Conservation (phyloP, 108 stramenopile species). For the Skeletonema grethae region DNA sequence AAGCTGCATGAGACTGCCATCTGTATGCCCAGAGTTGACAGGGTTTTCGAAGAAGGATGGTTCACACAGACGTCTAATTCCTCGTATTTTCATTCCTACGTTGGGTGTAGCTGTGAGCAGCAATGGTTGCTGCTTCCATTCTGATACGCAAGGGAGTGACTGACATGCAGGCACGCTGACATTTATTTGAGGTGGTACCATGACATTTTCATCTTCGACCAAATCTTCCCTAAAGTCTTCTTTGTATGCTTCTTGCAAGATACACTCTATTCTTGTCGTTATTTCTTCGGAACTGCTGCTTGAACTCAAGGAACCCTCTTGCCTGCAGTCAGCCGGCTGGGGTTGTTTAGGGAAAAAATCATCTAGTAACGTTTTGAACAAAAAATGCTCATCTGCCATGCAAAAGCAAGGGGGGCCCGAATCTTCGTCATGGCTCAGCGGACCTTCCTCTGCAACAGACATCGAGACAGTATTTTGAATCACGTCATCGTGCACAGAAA, state of each 20-base stretch:
- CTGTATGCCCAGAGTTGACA: not conserved
- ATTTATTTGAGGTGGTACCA: constrained; percentile 1
- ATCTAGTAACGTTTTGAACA: not conserved
- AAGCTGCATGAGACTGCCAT: constrained; percentile 17
- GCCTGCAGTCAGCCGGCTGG: not conserved
- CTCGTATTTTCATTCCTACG: constrained; percentile 28
- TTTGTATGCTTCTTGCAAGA: not conserved
- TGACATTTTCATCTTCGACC: not conserved
- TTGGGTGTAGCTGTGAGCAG: constrained; percentile 37
- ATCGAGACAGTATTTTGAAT: not conserved
- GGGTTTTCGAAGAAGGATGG: constrained; percentile 17
- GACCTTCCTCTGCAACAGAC: not conserved
- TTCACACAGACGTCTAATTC: constrained; percentile 28
- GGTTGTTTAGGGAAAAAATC: not conserved
- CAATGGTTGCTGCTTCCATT: constrained; percentile 39
- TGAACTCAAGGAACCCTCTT: not conserved
- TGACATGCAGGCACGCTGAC: not conserved
- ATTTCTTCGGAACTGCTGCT: not conserved
- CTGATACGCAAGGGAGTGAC: constrained; percentile 3
- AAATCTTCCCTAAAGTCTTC: not conserved
- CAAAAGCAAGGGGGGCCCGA: not conserved
- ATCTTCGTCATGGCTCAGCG: not conserved
- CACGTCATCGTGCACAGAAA: constrained; percentile 1
- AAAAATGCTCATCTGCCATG: not conserved
- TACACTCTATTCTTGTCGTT: constrained; percentile 15